Evolutionary conservation across 1,284 basidiomycete species (phyloP).

Genomic region (Leccinum angustisporum): DNA sequence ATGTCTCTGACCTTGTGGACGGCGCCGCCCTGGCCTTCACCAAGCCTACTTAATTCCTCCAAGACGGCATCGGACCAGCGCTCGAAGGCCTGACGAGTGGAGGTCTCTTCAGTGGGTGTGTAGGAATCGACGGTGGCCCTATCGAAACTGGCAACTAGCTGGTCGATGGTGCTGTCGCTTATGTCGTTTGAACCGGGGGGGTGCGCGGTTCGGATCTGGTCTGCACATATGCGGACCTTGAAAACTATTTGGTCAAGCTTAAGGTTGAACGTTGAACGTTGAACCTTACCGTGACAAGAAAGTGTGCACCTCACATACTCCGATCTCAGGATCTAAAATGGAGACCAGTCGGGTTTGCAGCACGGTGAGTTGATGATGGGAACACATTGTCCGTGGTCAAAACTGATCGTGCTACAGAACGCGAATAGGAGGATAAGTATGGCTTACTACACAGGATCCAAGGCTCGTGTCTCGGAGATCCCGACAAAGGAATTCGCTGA

Average conservation of each 20-base stretch:
- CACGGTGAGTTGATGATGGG: conserved; percentile 42
- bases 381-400: conserved; percentile 9
- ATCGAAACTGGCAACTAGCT: conserved; percentile 31
- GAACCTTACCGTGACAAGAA: conserved; percentile 75
- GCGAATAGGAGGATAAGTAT: conserved; percentile 72
- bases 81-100: conserved; percentile 29
- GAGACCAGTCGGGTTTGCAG: conserved; percentile 65
- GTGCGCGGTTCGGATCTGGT: conserved; percentile 11
- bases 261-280: no score
- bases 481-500: conserved; percentile 71
- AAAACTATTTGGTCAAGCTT: no score
- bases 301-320: conserved; percentile 83
- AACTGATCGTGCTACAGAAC: conserved; percentile 49
- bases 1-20: conserved; percentile 89
- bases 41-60: conserved; percentile 74
- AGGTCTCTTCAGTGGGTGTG: conserved; percentile 35
- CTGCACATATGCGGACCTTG: no score
- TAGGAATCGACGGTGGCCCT: conserved; percentile 32
- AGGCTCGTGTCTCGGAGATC: no score
- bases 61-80: conserved; percentile 71
- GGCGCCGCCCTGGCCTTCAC: conserved; percentile 95
- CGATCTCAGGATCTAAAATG: conserved; percentile 38
- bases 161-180: conserved; percentile 42
- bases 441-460: conserved; percentile 50
- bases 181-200: conserved; percentile 37